Base-by-base conservation (phyloP, 176 grass and related monocot species). In the Guadua angustifolia region DNA sequence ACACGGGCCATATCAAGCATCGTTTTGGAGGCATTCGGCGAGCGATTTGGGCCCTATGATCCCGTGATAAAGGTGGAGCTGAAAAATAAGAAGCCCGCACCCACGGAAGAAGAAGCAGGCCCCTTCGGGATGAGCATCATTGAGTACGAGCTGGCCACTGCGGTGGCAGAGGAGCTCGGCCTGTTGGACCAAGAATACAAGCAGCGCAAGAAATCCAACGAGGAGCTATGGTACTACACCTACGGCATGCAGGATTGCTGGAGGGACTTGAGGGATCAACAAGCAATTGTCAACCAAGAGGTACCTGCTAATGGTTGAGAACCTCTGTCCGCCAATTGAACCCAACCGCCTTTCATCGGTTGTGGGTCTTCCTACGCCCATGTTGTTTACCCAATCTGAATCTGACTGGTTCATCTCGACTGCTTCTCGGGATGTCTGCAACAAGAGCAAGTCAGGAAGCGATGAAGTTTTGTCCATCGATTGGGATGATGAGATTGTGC, bases 371-470 rank as follows among this genome's bases (percentile, higher is more conserved):
- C 24, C 9, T 26, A 1, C 2, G 1, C 59, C 59, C 1, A 2
- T 9, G 3, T 2, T 3, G n/a, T 0, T 26, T 22, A 11, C 13
- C 3, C 3, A 1, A 0, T 1, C 29, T 10, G 13, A 1, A 13
- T 3, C 29, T 22, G 59, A 2, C n/a, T n/a, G n/a, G n/a, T n/a
- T 62, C 2, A 62, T 62, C 24, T 62, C 59, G 2, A 29, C 59
- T 11, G 14, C 59, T 5, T 26, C 59, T 3, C 21, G 0, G 2
- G 4, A 62, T 12, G 59, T 14, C 24, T 29, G 24, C 24, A 10
- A 62, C 24, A 29, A 1, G 59, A 14, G 50, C 40, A 42, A 42
- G 40, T 42, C 5, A 40, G 0, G 5, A 2, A 3, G 3, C 7
- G 39, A 40, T 40, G 2, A 1, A 6, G 53, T 57, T 49, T 3